phyloP scores from a whole-genome alignment of 345 rosid genomes.

The Streptanthus diversifolius region DNA sequence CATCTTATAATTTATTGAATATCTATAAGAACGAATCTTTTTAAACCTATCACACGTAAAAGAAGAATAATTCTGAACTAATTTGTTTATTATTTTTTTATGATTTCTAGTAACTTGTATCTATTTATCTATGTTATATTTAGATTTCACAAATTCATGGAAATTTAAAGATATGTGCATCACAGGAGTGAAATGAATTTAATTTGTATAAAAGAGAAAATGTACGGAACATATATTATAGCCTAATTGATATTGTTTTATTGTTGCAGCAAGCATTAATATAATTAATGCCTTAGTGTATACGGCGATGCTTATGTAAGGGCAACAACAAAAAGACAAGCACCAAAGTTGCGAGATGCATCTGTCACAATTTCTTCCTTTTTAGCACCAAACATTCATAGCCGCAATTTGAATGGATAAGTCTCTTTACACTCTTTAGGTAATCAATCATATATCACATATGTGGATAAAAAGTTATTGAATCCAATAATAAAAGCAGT shows the following conservation, averaged over 20 bases:
- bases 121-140: background rate
- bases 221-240: background rate
- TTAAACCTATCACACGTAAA: background rate
- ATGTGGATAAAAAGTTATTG: background rate
- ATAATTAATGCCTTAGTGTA: slow-evolving; percentile 14
- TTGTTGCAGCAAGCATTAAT: background rate
- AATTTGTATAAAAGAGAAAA: background rate
- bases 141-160: background rate
- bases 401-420: slow-evolving; percentile 34
- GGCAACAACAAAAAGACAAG: slow-evolving; percentile 35
- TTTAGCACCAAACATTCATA: slow-evolving; percentile 30
- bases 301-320: slow-evolving; percentile 23
- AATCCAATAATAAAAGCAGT: background rate
- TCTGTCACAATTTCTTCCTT: slow-evolving; percentile 19
- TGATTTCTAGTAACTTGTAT: background rate
- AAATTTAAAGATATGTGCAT: background rate
- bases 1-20: background rate
- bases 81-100: background rate
- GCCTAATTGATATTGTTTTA: background rate
- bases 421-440: slow-evolving; percentile 22
- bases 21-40: background rate
- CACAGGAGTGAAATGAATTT: background rate
- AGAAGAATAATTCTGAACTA: background rate
- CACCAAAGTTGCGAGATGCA: slow-evolving; percentile 20
- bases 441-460: background rate